Conservation (phyloP, 208 protist genomes). For the Willaertia magna region DNA sequence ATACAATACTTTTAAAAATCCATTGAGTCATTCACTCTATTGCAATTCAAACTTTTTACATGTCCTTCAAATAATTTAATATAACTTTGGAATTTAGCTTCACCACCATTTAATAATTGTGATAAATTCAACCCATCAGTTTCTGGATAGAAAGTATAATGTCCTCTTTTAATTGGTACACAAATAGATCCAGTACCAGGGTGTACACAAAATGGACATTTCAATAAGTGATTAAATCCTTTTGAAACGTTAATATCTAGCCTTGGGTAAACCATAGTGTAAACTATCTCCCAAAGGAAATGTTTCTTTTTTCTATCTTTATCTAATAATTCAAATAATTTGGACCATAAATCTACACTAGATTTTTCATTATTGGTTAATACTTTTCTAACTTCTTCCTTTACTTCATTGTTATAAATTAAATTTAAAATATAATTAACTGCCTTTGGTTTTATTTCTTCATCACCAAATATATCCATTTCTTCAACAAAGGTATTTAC, state of each 20-base stretch:
- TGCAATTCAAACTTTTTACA: too few relatives aligned
- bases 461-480: background rate
- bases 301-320: background rate
- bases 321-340: background rate
- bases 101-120: too few relatives aligned
- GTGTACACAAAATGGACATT: slow-evolving; percentile 94
- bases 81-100: too few relatives aligned
- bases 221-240: slow-evolving; percentile 90
- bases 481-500: background rate
- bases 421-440: background rate
- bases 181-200: slow-evolving; percentile 53
- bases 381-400: background rate
- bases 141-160: background rate
- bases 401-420: background rate
- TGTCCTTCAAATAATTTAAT: too few relatives aligned
- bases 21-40: too few relatives aligned
- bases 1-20: too few relatives aligned
- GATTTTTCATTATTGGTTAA: background rate
- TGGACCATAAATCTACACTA: background rate
- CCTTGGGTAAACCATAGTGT: slow-evolving; percentile 71
- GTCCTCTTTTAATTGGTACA: background rate
- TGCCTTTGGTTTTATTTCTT: background rate
- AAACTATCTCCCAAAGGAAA: slow-evolving; percentile 35
- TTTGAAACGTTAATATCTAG: slow-evolving; percentile 92
- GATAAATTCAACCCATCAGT: too few relatives aligned